Evolutionary conservation across 2,329 filamentous ascomycete genomes (phyloP), one percentile per base, ranked within the genome.

Genomic region (Colletotrichum filicis): DNA sequence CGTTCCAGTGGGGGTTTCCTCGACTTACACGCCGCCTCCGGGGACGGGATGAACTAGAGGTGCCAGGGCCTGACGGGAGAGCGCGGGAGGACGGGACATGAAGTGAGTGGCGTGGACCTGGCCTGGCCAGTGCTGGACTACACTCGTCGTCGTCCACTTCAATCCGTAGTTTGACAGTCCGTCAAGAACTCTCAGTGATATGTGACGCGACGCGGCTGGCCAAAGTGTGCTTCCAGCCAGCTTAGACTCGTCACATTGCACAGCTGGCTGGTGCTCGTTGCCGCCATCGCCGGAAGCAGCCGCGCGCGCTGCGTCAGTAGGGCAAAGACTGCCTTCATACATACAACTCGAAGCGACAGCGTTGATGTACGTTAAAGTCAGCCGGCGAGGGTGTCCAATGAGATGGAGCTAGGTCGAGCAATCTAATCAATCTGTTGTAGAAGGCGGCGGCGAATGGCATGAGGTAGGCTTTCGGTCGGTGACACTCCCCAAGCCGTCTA

Each of bases 401-500:
- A 57, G 46, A 37, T 26, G 12, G 5, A 14, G 56, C 56, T 66
- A 65, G 30, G 56, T 35, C 56, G 52, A 61, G 32, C 35, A 60
- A 71, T 73, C 71, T 73, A 74, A 74, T 74, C 73, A 73, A 74
- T 73, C 73, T 73, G 73, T 60, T 65, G 69, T 55, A 60, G 30
- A 56, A 65, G 70, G 56, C 64, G 69, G 49, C 70, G 60, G 55
- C 49, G 65, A 71, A 55, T 65, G 55, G 56, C 68, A 67, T 66
- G 57, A 70, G 59, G 66, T 70, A 68, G 49, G 49, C 63, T 60
- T 71, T 62, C 49, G 71, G 70, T 35, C 56, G 66, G 60, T 52
- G 30, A 65, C 60, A 73, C 60, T 66, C 59, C 52, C 32, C 62
- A 37, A 30, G 46, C 55, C 55, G 66, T 56, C 26, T 66, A 52